phyloP scores from a whole-genome alignment of 1,139 yeast genomes.

The Hemisphaericaspora xylanilytica region DNA sequence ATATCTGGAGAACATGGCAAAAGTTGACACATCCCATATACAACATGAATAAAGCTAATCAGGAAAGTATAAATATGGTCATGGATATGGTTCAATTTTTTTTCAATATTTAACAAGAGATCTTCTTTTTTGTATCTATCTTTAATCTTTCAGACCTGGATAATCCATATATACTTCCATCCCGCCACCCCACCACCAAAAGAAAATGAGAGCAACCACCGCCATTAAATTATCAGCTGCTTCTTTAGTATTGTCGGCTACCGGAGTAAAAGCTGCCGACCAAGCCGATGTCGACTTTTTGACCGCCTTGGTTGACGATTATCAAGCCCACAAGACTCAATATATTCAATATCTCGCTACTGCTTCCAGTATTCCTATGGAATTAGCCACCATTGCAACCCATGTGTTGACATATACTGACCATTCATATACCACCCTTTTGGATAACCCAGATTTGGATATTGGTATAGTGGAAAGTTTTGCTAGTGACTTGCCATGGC shows the following conservation, averaged over 20 bases:
- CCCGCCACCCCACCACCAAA: background rate
- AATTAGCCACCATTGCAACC: constrained; percentile 35
- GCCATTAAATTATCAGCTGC: constrained; percentile 14
- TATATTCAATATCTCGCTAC: constrained; percentile 35
- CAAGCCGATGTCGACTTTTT: constrained; percentile 33
- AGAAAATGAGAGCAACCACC: constrained; percentile 9
- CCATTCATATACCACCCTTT: constrained; percentile 40
- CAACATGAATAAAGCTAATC: too few relatives aligned
- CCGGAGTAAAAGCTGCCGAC: constrained; percentile 28
- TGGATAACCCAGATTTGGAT: constrained; percentile 24
- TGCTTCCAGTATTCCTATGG: constrained; percentile 33
- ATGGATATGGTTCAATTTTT: background rate
- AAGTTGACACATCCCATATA: too few relatives aligned
- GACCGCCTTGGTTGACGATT: constrained; percentile 42
- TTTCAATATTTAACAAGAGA: background rate
- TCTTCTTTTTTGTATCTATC: too few relatives aligned
- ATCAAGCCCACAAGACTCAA: constrained; percentile 22
- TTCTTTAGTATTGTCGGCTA: constrained; percentile 10
- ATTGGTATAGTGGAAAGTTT: constrained; percentile 28
- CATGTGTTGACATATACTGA: constrained; percentile 40
- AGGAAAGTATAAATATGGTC: constrained; percentile 2
- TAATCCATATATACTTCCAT: background rate
- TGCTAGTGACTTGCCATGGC: constrained; percentile 47
- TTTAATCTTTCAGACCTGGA: too few relatives aligned
- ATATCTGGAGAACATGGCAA: background rate